A percentile compares a stretch with the other conserved stretches of the same genome.
These are phyloP conservation scores for Amanita inopinata DNA, from an alignment of 768 basidiomycete genomes.

Conservation along the genomic window DNA sequence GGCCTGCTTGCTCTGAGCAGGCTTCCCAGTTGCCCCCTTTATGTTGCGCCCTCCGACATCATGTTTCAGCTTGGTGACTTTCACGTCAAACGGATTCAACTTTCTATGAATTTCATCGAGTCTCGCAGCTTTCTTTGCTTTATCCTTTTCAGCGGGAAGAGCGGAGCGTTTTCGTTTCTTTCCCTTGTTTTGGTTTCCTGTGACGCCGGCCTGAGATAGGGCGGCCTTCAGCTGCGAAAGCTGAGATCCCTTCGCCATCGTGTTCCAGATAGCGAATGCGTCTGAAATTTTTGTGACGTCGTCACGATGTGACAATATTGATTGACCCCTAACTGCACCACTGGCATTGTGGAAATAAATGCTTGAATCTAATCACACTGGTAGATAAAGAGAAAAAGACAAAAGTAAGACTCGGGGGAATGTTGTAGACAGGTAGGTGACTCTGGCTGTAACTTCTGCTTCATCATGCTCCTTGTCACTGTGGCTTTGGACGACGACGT, in stretches of 20 bases:
- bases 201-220: slow-evolving; percentile 71
- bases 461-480: too few relatives aligned
- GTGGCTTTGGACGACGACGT: too few relatives aligned
- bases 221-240: slow-evolving; percentile 85
- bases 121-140: slow-evolving; percentile 70
- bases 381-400: too few relatives aligned
- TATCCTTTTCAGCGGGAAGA: slow-evolving; percentile 54
- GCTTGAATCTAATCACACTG: slow-evolving; percentile 7
- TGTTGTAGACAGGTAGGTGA: too few relatives aligned
- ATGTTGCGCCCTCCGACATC: slow-evolving; percentile 85
- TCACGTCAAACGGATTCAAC: slow-evolving; percentile 91
- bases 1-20: slow-evolving; percentile 82
- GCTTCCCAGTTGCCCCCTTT: slow-evolving; percentile 74
- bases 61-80: slow-evolving; percentile 87
- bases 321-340: too few relatives aligned
- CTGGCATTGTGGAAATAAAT: too few relatives aligned
- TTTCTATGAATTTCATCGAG: slow-evolving; percentile 77
- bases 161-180: slow-evolving; percentile 65
- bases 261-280: too few relatives aligned
- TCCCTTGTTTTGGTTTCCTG: slow-evolving; percentile 40
- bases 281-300: slow-evolving; percentile 20
- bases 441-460: too few relatives aligned
- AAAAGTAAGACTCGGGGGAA: too few relatives aligned
- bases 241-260: slow-evolving; percentile 81
- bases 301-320: slow-evolving; percentile 8